Conservation (phyloP, 495 filamentous ascomycete species). For the Apodospora peruviana region DNA sequence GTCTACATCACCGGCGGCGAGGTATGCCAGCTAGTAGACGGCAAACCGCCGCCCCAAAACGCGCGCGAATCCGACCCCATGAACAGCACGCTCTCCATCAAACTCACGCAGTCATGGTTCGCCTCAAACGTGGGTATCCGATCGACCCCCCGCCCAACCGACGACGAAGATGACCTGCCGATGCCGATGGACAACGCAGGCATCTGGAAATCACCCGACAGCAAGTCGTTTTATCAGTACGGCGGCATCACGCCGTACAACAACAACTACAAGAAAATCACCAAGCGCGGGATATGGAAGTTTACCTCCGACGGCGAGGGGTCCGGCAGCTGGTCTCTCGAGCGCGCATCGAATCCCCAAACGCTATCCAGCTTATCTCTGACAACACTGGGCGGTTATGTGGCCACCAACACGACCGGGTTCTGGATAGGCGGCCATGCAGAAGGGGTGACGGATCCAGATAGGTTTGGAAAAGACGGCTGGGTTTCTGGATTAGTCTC, state of each 20-base stretch:
- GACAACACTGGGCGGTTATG: slow-evolving; percentile 4
- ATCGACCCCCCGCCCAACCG: slow-evolving; percentile 21
- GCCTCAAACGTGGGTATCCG: slow-evolving; percentile 19
- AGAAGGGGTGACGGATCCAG: slow-evolving; percentile 1
- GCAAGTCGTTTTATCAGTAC: slow-evolving; percentile 29
- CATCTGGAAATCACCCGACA: slow-evolving; percentile 21
- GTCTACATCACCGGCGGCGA: slow-evolving; percentile 19
- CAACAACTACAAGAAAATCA: neutral
- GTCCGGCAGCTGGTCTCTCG: slow-evolving; percentile 28
- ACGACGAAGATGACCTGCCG: neutral
- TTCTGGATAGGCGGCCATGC: slow-evolving; percentile 9
- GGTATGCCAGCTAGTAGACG: slow-evolving; percentile 4
- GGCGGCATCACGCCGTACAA: slow-evolving; percentile 20
- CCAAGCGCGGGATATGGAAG: slow-evolving; percentile 22
- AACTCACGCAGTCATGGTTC: slow-evolving; percentile 31
- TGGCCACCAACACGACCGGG: slow-evolving; percentile 3
- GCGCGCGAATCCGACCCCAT: slow-evolving; percentile 9
- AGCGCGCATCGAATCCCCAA: neutral
- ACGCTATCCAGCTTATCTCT: neutral
- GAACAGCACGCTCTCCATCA: slow-evolving; percentile 31
- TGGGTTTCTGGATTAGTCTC: slow-evolving; percentile 13
- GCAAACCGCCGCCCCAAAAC: neutral
- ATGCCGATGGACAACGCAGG: slow-evolving; percentile 7
- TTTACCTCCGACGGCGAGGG: slow-evolving; percentile 28
- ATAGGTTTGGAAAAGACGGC: neutral